Evolutionary conservation across 208 protist species (phyloP).

Genomic region (Novymonas esmeraldas): DNA sequence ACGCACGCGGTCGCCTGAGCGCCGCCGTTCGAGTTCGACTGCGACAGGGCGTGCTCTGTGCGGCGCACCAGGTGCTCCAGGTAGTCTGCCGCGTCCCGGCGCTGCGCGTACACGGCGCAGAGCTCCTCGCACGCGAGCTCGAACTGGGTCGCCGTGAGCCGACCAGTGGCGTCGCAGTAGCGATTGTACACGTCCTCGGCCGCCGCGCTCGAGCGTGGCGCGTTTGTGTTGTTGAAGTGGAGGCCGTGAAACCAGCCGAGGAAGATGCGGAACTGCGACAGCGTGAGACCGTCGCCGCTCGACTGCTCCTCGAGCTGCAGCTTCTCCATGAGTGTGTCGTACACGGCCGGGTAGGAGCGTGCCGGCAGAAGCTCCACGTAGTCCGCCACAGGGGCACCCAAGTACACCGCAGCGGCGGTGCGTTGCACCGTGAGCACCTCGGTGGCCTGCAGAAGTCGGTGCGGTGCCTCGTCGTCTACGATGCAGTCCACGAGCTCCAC

Average conservation of each 20-base stretch:
- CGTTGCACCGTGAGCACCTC: constrained; percentile 57
- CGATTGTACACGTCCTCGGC: constrained; percentile 55
- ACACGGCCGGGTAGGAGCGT: constrained; percentile 53
- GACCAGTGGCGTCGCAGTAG: constrained; percentile 45
- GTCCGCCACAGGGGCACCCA: constrained; percentile 45
- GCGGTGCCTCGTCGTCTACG: constrained; percentile 71
- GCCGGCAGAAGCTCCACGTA: constrained; percentile 51
- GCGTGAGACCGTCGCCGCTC: constrained; percentile 10
- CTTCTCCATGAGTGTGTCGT: constrained; percentile 52
- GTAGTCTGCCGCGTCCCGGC: constrained; percentile 48
- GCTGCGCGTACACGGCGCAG: constrained; percentile 49
- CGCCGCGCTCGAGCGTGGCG: constrained; percentile 46
- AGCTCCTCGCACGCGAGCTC: constrained; percentile 56
- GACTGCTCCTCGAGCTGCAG: constrained; percentile 24
- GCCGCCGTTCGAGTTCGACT: neutral
- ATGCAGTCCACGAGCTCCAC: constrained; percentile 71
- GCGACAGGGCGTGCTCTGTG: constrained; percentile 26
- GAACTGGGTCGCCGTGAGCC: constrained; percentile 55
- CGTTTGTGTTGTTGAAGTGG: constrained; percentile 68
- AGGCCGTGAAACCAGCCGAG: constrained; percentile 75
- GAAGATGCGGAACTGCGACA: constrained; percentile 68
- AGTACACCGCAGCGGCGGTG: constrained; percentile 33
- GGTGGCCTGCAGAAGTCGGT: constrained; percentile 46
- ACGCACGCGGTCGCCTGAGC: neutral
- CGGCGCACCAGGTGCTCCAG: constrained; percentile 45